phyloP scores from a whole-genome alignment of 2,329 filamentous ascomycete genomes.

The Cyphellophora europaea region DNA sequence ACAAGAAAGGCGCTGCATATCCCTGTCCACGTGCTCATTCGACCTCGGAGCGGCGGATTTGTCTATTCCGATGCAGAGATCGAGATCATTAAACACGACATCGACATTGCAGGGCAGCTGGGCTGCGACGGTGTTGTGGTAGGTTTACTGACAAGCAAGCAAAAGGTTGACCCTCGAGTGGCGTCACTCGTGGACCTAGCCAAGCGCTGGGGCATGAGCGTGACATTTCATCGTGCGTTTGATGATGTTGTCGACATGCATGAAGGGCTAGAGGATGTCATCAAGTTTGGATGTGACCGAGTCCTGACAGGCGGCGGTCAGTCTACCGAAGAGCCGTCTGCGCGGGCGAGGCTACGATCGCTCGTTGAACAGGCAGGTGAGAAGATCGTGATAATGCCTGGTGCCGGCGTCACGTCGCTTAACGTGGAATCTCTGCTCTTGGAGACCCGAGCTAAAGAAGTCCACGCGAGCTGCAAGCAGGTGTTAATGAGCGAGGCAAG shows the following conservation, averaged over 20 bases:
- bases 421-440: constrained; percentile 25
- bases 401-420: constrained; percentile 39
- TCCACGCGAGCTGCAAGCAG: not conserved
- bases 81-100: constrained; percentile 31
- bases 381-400: constrained; percentile 37
- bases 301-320: constrained; percentile 40
- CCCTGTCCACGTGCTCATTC: constrained; percentile 45
- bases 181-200: constrained; percentile 30
- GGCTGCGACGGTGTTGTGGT: constrained; percentile 42
- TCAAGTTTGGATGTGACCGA: constrained; percentile 33
- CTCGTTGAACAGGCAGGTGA: constrained; percentile 12
- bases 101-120: constrained; percentile 25
- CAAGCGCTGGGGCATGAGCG: constrained; percentile 32
- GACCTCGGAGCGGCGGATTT: constrained; percentile 39
- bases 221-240: constrained; percentile 48
- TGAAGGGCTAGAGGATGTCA: constrained; percentile 29
- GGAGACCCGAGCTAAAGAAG: constrained; percentile 1
- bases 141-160: constrained; percentile 31
- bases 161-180: constrained; percentile 34
- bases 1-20: constrained; percentile 18
- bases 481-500: not conserved
- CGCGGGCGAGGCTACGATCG: not conserved
- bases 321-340: not conserved
- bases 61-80: constrained; percentile 33
- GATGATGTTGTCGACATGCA: constrained; percentile 23